phyloP scores from a whole-genome alignment of 805 yeast species.

The Zygosaccharomyces rouxii region DNA sequence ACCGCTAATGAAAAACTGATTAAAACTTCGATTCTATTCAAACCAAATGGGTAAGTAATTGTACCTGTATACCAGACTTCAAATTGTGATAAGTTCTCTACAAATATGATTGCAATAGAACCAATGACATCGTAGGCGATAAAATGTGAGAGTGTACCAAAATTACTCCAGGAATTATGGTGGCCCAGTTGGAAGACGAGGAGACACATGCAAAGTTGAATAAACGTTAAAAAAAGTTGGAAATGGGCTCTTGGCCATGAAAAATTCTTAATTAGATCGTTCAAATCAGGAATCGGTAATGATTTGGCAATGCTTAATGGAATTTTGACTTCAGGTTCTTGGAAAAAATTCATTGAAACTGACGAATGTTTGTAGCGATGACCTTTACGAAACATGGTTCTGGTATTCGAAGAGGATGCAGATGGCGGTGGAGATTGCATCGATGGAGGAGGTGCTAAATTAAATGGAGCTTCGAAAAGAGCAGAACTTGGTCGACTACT shows the following conservation, averaged over 20 bases:
- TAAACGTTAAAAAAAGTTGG: constrained; percentile 53
- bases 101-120: constrained; percentile 61
- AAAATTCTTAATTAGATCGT: constrained; percentile 61
- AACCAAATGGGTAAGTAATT: constrained; percentile 83
- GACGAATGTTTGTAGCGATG: constrained; percentile 95
- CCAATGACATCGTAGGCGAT: constrained; percentile 84
- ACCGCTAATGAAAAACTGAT: constrained; percentile 84
- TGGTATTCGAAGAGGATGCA: constrained; percentile 21
- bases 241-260: constrained; percentile 49
- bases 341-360: constrained; percentile 91
- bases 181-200: constrained; percentile 58
- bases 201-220: constrained; percentile 54
- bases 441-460: constrained; percentile 18
- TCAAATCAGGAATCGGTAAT: constrained; percentile 42
- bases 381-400: constrained; percentile 79
- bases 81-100: constrained; percentile 81
- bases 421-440: constrained; percentile 19
- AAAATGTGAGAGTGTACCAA: constrained; percentile 79
- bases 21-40: constrained; percentile 85
- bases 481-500: constrained; percentile 21
- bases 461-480: constrained; percentile 29
- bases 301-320: constrained; percentile 74
- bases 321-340: constrained; percentile 77
- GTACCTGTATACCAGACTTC: constrained; percentile 87
- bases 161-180: constrained; percentile 50